Conservation (phyloP, 2,329 filamentous ascomycete genomes). For the Helotiales sp. region DNA sequence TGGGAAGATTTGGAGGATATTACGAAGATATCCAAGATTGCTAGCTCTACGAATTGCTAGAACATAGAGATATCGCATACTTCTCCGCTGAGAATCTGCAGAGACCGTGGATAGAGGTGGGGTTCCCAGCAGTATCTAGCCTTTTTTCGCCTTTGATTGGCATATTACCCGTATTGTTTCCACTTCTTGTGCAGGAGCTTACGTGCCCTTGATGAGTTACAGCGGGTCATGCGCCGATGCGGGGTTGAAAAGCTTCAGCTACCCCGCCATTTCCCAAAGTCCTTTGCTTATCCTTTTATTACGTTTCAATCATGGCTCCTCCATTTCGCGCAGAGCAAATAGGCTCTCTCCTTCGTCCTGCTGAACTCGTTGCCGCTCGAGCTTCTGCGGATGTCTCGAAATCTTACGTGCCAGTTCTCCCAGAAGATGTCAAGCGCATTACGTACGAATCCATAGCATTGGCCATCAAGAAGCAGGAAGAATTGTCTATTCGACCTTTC, state of each 20-base stretch:
- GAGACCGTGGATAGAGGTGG: background rate
- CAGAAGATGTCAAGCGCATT: slow-evolving; percentile 1
- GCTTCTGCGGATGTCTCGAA: background rate
- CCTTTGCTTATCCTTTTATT: background rate
- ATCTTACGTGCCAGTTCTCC: background rate
- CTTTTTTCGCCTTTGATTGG: too few species aligned
- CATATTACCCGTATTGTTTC: too few species aligned
- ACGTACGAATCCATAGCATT: background rate
- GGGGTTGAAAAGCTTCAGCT: background rate
- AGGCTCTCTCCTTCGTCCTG: slow-evolving; percentile 3
- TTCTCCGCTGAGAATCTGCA: background rate
- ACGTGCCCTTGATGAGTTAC: too few species aligned
- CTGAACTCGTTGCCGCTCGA: slow-evolving; percentile 3
- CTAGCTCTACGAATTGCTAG: background rate
- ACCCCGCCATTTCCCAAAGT: background rate
- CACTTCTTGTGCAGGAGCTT: too few species aligned
- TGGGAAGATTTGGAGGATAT: background rate
- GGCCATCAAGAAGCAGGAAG: background rate
- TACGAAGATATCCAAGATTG: background rate
- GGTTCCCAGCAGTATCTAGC: too few species aligned
- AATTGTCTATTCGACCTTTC: background rate
- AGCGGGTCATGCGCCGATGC: background rate
- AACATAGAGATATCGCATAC: background rate
- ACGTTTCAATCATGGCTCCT: background rate
- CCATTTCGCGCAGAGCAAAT: slow-evolving; percentile 7